phyloP scores from a whole-genome alignment of 805 yeast genomes.

The Kodamaea fukazawae region DNA sequence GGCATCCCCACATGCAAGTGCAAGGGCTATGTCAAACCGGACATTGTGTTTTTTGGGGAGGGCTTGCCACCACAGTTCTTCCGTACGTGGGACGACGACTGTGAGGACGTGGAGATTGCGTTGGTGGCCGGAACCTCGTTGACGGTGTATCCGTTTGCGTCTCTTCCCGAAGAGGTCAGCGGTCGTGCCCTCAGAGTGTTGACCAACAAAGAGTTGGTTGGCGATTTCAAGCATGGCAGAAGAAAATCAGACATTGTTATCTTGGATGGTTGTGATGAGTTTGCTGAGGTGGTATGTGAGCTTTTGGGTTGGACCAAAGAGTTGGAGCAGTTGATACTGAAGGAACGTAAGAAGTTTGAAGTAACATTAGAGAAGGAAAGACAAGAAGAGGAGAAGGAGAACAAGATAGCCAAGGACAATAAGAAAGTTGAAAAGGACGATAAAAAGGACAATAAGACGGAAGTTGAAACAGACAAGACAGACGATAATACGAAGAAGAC shows the following conservation, averaged over 20 bases:
- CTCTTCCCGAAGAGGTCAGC: constrained; percentile 66
- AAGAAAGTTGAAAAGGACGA: background rate
- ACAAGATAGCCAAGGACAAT: constrained; percentile 2
- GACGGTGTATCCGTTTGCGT: constrained; percentile 88
- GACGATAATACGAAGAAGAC: background rate
- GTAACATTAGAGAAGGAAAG: background rate
- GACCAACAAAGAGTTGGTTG: constrained; percentile 74
- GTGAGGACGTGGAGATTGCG: constrained; percentile 58
- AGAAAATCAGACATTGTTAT: constrained; percentile 61
- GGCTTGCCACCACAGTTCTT: constrained; percentile 71
- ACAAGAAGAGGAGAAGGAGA: constrained; percentile 4
- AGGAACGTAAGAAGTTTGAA: constrained; percentile 7
- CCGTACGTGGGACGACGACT: constrained; percentile 60
- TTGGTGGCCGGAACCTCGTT: constrained; percentile 92
- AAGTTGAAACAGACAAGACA: constrained; percentile 2
- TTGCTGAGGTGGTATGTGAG: constrained; percentile 52
- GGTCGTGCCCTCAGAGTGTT: constrained; percentile 53
- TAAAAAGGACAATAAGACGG: background rate
- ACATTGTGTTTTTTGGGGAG: constrained; percentile 94
- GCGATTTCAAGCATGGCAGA: constrained; percentile 52
- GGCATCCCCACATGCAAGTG: constrained; percentile 63
- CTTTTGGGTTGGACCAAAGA: constrained; percentile 65
- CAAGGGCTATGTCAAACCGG: constrained; percentile 81
- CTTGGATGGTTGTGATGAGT: constrained; percentile 64
- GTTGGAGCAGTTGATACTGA: constrained; percentile 38